phyloP scores from a whole-genome alignment of 805 yeast genomes.

The Suhomyces faveliae region DNA sequence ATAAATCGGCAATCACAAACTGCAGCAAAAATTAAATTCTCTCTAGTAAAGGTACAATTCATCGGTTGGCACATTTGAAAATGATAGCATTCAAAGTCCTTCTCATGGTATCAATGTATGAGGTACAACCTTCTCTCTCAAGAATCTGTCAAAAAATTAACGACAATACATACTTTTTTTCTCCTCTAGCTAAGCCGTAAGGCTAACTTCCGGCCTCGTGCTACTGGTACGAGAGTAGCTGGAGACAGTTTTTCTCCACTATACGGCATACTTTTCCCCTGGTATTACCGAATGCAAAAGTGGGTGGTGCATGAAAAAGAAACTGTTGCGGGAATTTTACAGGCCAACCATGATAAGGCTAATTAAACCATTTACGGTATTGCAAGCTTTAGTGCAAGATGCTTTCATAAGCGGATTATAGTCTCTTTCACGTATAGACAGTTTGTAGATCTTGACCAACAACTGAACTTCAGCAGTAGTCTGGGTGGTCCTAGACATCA shows the following conservation, averaged over 20 bases:
- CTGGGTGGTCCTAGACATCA: background rate
- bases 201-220: background rate
- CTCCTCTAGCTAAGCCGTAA: background rate
- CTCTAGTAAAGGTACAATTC: background rate
- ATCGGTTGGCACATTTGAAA: background rate
- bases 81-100: background rate
- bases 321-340: conserved; percentile 1
- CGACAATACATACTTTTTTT: background rate
- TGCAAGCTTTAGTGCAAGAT: background rate
- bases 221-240: background rate
- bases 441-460: background rate
- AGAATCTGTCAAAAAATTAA: background rate
- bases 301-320: background rate
- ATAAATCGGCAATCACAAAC: conserved; percentile 1
- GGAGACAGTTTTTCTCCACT: background rate
- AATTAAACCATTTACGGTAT: background rate
- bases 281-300: background rate
- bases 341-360: conserved; percentile 1
- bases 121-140: background rate
- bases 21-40: background rate
- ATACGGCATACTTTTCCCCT: background rate
- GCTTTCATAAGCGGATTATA: background rate
- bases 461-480: background rate
- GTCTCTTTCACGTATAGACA: background rate
- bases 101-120: background rate